A percentile compares a stretch with the other conserved stretches of the same genome.
Evolutionary conservation across 352 stramenopile genomes (phyloP).

Genomic region (Phytopythium helicoides): DNA sequence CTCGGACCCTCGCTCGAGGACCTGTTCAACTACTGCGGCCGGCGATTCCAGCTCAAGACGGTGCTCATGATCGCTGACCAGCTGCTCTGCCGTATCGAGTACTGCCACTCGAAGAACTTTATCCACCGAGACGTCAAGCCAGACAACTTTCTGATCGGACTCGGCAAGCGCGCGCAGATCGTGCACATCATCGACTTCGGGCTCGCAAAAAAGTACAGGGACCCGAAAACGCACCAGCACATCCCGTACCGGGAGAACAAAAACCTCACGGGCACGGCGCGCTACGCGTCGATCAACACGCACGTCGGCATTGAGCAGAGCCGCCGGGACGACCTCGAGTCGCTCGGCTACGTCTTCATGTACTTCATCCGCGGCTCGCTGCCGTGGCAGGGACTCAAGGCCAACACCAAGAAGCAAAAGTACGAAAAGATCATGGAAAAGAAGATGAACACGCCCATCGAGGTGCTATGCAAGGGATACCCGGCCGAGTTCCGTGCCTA

Average conservation of each 20-base stretch:
- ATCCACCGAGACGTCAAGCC: conserved; percentile 91
- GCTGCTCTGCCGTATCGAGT: conserved; percentile 83
- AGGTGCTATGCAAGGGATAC: conserved; percentile 93
- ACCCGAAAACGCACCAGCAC: conserved; percentile 88
- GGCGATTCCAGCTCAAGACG: conserved; percentile 94
- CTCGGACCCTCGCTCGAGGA: conserved; percentile 94
- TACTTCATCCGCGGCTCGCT: conserved; percentile 94
- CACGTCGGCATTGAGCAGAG: conserved; percentile 98
- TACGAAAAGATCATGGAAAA: conserved; percentile 99
- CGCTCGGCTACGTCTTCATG: conserved; percentile 94
- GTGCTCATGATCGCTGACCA: conserved; percentile 94
- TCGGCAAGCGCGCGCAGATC: conserved; percentile 86
- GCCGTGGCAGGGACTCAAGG: conserved; percentile 98
- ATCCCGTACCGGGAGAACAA: conserved; percentile 92
- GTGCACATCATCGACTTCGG: conserved; percentile 89
- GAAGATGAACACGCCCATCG: conserved; percentile 95
- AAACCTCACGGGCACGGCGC: conserved; percentile 94
- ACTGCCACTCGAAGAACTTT: conserved; percentile 89
- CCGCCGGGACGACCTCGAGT: conserved; percentile 97
- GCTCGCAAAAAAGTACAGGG: conserved; percentile 89
- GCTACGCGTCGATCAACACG: conserved; percentile 99
- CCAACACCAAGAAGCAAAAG: conserved; percentile 94
- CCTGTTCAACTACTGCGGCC: conserved; percentile 88
- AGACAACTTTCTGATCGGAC: conserved; percentile 89
- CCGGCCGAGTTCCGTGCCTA: conserved; percentile 97